These are phyloP conservation scores for Candida tibetensis DNA, from an alignment of 805 yeast species.

Conservation along the genomic window DNA sequence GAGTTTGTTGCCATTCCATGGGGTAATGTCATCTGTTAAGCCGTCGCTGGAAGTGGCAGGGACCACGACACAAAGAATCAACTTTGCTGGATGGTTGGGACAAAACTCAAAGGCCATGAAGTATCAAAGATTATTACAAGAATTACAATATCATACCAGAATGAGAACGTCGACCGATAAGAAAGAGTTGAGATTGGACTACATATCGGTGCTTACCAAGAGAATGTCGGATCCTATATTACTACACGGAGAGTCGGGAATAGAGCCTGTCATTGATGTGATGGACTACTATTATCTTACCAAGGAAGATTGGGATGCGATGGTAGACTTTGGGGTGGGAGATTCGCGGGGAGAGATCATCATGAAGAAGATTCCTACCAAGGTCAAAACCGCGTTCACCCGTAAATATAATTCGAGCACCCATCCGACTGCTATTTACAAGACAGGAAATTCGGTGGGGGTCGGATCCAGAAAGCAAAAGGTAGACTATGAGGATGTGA, in stretches of 20 bases:
- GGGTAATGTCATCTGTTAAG: conserved; percentile 74
- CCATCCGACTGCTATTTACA: conserved; percentile 85
- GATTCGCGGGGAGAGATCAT: conserved; percentile 33
- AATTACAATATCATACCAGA: conserved; percentile 83
- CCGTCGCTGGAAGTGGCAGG: conserved; percentile 81
- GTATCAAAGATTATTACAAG: conserved; percentile 75
- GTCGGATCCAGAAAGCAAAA: conserved; percentile 26
- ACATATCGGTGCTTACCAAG: conserved; percentile 62
- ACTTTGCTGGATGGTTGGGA: conserved; percentile 86
- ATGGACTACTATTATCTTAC: conserved; percentile 87
- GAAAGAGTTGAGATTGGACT: conserved; percentile 69
- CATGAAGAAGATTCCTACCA: conserved; percentile 65
- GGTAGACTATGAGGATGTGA: conserved; percentile 72
- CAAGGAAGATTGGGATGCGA: conserved; percentile 87
- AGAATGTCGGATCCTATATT: conserved; percentile 59
- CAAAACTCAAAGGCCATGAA: conserved; percentile 84
- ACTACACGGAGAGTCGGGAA: conserved; percentile 56
- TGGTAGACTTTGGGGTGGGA: conserved; percentile 83
- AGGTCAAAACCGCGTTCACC: conserved; percentile 84
- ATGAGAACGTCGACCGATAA: conserved; percentile 76
- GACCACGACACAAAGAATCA: conserved; percentile 60
- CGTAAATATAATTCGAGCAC: conserved; percentile 69
- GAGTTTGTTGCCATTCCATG: conserved; percentile 91
- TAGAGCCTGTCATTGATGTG: conserved; percentile 59
- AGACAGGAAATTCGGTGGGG: conserved; percentile 60